These are phyloP conservation scores for Russula emetica DNA, from an alignment of 768 basidiomycete species.

Conservation along the genomic window DNA sequence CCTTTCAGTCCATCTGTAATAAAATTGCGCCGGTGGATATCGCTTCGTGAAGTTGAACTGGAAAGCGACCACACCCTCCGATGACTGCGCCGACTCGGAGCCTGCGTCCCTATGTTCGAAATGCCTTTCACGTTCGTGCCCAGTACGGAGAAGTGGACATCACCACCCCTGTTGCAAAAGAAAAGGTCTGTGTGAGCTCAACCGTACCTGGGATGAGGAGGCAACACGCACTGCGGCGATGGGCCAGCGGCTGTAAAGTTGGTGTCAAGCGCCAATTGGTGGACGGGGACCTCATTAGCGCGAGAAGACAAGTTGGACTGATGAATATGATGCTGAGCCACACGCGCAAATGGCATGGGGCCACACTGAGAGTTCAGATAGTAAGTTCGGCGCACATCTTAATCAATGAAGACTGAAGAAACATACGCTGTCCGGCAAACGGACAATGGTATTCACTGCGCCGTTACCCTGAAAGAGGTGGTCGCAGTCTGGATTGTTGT, in stretches of 20 bases:
- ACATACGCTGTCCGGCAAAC: conserved; percentile 22
- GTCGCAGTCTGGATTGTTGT: conserved; percentile 12
- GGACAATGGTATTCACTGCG: conserved; percentile 26
- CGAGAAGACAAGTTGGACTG: not conserved
- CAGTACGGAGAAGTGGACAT: not conserved
- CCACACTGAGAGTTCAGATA: not conserved
- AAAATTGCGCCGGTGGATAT: not conserved
- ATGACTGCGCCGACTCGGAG: not conserved
- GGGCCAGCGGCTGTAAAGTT: not conserved
- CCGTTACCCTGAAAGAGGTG: conserved; percentile 26
- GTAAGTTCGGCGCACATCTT: not conserved
- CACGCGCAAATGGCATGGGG: conserved; percentile 8
- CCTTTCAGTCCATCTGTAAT: not conserved
- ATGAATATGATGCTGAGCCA: not conserved
- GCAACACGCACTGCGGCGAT: not conserved
- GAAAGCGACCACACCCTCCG: not conserved
- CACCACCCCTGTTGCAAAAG: not conserved
- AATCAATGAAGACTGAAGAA: not conserved
- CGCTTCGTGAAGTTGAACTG: not conserved
- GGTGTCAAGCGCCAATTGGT: not conserved
- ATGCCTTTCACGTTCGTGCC: not conserved
- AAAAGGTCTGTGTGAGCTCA: not conserved
- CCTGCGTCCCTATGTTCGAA: no score
- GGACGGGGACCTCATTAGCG: not conserved
- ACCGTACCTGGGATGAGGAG: not conserved